Base-by-base conservation (phyloP, 1,139 yeast species). In the Pneumocystis sp. region DNA sequence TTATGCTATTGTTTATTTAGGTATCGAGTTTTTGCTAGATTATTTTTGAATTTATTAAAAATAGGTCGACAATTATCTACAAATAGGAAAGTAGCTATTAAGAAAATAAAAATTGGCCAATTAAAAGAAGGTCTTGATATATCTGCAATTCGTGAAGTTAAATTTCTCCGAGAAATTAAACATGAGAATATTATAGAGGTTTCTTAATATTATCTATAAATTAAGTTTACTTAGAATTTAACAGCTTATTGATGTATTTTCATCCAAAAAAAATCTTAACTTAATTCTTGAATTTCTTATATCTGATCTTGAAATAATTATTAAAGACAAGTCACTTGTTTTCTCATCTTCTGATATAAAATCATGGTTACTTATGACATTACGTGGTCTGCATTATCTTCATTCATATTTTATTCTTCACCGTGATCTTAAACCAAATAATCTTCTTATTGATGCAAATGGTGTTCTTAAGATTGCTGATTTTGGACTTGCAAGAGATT, bases 341-440 rank as follows among this genome's bases (percentile, higher is more conserved):
- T 93, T 95, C 74, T 83, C 85, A 61, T 87, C 93, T 1, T 87
- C 93, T 1, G 96, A 95, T 75, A 85, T 91, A 70, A 93, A 95
- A 75, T 82, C 96, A 34, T 95, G 98, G 97, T 76, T 93, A 70
- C 77, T 91, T 60, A 93, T 93, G 97, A 88, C 96, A 3, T 76
- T 93, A 42, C 89, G 89, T 71, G 99, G 98, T 1, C 95, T 93
- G 1, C 84, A 91, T 0, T 93, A 86, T 73, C 76, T 93, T 64
- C 99, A 93, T 76, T 93, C 89, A 74, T 91, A 93, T 75, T 93
- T 97, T 97, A 85, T 95, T 1, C 79, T 95, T 64, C 99, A 93
- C 75, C 81, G 99, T 69, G 99, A 93, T 76, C 81, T 93, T 70
- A 93, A 93, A 74, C 99, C 99, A 0, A 98, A 98, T 0, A 93